Evolutionary conservation across 108 stramenopile species (phyloP).

Genomic region (Cyclotella sp.): DNA sequence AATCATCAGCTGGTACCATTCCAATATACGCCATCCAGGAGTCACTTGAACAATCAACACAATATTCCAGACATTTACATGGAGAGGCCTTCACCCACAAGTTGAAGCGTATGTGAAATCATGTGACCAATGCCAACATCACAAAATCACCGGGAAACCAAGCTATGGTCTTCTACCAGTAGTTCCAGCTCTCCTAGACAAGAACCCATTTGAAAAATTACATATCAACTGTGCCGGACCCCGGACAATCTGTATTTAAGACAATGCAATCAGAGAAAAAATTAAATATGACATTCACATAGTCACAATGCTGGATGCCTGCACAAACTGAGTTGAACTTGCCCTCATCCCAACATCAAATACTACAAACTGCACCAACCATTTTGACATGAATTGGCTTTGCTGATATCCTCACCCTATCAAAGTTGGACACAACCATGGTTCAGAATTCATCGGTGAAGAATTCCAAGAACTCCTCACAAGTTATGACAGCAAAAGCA

Average conservation of each 20-base stretch:
- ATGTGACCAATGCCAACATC: constrained; percentile 19
- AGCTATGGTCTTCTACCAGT: constrained; percentile 6
- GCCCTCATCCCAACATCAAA: not conserved
- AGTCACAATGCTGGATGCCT: constrained; percentile 3
- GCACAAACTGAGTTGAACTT: not conserved
- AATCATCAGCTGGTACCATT: constrained; percentile 32
- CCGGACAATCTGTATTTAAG: not conserved
- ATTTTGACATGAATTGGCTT: constrained; percentile 39
- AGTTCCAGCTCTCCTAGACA: constrained; percentile 6
- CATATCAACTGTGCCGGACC: constrained; percentile 20
- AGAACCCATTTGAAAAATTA: constrained; percentile 16
- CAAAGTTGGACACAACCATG: constrained; percentile 36
- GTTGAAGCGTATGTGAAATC: constrained; percentile 6
- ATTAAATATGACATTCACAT: not conserved
- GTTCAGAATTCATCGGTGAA: constrained; percentile 53
- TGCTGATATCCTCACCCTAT: constrained; percentile 51
- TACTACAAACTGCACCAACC: not conserved
- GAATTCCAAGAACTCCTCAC: constrained; percentile 47
- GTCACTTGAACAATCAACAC: constrained; percentile 6
- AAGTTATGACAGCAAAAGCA: constrained; percentile 31
- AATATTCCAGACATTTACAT: constrained; percentile 1
- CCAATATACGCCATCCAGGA: constrained; percentile 20
- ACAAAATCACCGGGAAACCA: constrained; percentile 21
- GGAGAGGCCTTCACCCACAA: not conserved
- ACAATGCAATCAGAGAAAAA: not conserved